Evolutionary conservation across 1,284 basidiomycete genomes (phyloP).

Genomic region (Ustilago xerochloae): DNA sequence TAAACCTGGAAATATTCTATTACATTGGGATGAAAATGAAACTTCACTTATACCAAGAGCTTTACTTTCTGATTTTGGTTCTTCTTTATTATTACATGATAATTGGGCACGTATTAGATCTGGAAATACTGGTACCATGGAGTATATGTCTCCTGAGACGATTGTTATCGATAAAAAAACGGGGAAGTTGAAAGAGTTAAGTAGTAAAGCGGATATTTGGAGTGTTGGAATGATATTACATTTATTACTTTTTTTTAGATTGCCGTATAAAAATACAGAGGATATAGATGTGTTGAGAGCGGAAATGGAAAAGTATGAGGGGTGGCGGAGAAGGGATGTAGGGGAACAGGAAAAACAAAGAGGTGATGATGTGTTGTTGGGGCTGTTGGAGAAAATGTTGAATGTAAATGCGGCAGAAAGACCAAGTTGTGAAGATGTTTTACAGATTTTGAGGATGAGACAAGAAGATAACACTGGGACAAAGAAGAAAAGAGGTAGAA

Average conservation of each 20-base stretch:
- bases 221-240: conserved; percentile 86
- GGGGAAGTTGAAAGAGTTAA: conserved; percentile 78
- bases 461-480: neutral
- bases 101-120: conserved; percentile 70
- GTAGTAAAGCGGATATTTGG: conserved; percentile 78
- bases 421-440: conserved; percentile 79
- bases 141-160: conserved; percentile 80
- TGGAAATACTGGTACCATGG: conserved; percentile 92
- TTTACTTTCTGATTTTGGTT: conserved; percentile 93
- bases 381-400: conserved; percentile 79
- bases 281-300: conserved; percentile 77
- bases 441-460: conserved; percentile 43
- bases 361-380: conserved; percentile 74
- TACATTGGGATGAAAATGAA: conserved; percentile 92
- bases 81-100: conserved; percentile 72
- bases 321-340: conserved; percentile 71
- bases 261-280: conserved; percentile 70
- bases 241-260: conserved; percentile 84
- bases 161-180: conserved; percentile 70
- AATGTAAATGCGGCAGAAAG: conserved; percentile 74
- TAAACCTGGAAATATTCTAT: conserved; percentile 89
- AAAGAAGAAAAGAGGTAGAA: neutral
- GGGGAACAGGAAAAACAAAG: too few relatives aligned
- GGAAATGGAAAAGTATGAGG: conserved; percentile 78
- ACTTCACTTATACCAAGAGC: conserved; percentile 80